Conservation (phyloP, 2,329 filamentous ascomycete genomes). For the Calonectria fujianensis region DNA sequence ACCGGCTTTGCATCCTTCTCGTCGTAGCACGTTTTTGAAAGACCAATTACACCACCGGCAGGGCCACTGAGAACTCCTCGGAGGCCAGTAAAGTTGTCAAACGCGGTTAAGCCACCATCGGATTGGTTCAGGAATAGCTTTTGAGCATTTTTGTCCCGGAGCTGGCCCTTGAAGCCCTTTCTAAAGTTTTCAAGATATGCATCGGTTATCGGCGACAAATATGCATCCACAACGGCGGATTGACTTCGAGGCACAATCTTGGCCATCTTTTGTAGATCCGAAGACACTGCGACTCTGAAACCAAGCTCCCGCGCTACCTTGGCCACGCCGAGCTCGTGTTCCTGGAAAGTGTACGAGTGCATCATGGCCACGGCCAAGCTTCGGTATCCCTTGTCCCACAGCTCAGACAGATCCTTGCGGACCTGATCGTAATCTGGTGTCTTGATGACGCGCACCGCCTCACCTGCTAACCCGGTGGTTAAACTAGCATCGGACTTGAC, state of each 20-base stretch:
- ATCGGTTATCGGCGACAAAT: slow-evolving; percentile 81
- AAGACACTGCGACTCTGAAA: slow-evolving; percentile 80
- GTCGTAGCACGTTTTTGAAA: slow-evolving; percentile 81
- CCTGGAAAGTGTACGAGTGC: slow-evolving; percentile 90
- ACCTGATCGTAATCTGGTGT: slow-evolving; percentile 71
- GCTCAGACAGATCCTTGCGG: slow-evolving; percentile 70
- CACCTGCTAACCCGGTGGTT: slow-evolving; percentile 52
- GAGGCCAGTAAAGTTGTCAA: slow-evolving; percentile 76
- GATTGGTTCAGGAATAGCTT: slow-evolving; percentile 81
- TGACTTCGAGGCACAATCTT: slow-evolving; percentile 81
- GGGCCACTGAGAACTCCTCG: slow-evolving; percentile 80
- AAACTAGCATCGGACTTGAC: slow-evolving; percentile 59
- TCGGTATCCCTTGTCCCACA: slow-evolving; percentile 79
- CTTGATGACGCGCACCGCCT: slow-evolving; percentile 77
- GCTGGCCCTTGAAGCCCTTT: slow-evolving; percentile 76
- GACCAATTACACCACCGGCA: slow-evolving; percentile 81
- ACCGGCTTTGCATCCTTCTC: slow-evolving; percentile 77
- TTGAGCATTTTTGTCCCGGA: slow-evolving; percentile 60
- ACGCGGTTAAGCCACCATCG: slow-evolving; percentile 65
- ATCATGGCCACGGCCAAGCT: slow-evolving; percentile 90
- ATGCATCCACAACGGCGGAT: slow-evolving; percentile 82
- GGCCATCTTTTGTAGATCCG: slow-evolving; percentile 80
- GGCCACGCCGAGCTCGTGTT: slow-evolving; percentile 85
- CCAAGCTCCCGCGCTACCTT: slow-evolving; percentile 84
- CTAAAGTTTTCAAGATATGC: slow-evolving; percentile 81